phyloP scores from a whole-genome alignment of 1,284 basidiomycete species.

The Volvariella surrecta region DNA sequence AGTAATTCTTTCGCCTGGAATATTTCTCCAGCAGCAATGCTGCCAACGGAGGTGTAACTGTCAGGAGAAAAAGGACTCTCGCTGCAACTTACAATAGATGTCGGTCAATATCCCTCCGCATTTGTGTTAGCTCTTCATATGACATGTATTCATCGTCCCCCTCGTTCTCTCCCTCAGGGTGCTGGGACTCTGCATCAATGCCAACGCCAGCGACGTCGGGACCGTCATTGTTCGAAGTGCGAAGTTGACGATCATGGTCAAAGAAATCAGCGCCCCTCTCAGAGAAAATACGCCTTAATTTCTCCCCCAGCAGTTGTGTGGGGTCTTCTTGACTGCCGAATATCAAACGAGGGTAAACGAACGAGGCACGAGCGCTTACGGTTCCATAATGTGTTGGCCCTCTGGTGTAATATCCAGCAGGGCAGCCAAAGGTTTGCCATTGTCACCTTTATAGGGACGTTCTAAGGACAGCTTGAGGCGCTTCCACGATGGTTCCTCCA shows the following conservation, averaged over 20 bases:
- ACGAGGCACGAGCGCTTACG: constrained; percentile 33
- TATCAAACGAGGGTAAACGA: constrained; percentile 13
- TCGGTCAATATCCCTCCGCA: constrained; percentile 61
- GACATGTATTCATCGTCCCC: constrained; percentile 44
- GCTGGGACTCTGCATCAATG: background rate
- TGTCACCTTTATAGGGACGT: constrained; percentile 70
- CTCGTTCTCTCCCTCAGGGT: constrained; percentile 14
- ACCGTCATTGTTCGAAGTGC: constrained; percentile 15
- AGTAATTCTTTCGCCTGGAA: constrained; percentile 64
- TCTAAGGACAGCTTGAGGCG: constrained; percentile 61
- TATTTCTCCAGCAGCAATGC: constrained; percentile 71
- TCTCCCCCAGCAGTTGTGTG: constrained; percentile 46
- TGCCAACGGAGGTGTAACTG: constrained; percentile 21
- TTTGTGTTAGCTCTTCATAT: constrained; percentile 61
- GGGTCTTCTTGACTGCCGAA: constrained; percentile 42
- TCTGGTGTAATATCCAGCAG: constrained; percentile 63
- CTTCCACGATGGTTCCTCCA: constrained; percentile 43
- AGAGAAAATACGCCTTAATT: constrained; percentile 57
- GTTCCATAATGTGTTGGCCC: constrained; percentile 59
- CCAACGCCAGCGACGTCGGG: constrained; percentile 11
- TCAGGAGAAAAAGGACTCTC: background rate
- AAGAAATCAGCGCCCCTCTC: constrained; percentile 73
- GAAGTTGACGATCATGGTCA: constrained; percentile 35
- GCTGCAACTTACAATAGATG: constrained; percentile 53
- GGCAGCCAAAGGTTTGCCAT: constrained; percentile 49